Conservation (phyloP, 2,329 filamentous ascomycete genomes). For the Cytospora piceicola region DNA sequence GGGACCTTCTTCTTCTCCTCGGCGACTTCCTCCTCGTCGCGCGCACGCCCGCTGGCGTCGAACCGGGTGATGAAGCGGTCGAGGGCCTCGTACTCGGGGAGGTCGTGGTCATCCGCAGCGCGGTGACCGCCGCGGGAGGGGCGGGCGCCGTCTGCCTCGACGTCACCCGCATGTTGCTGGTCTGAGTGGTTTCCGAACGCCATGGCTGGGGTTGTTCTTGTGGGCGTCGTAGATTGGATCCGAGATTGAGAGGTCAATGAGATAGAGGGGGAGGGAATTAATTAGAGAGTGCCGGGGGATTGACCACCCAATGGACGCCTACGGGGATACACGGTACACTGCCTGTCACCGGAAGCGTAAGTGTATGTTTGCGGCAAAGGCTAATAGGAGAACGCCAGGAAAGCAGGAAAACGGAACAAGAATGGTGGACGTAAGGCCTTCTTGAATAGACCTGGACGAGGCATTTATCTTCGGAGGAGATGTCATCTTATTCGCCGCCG, state of each 20-base stretch:
- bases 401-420: not conserved
- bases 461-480: not conserved
- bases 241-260: not conserved
- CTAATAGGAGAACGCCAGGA: not conserved
- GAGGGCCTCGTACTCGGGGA: conserved; percentile 40
- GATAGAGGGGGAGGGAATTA: not conserved
- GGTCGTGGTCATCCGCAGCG: conserved; percentile 29
- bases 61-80: conserved; percentile 41
- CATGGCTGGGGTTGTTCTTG: conserved; percentile 5
- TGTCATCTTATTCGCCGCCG: not conserved
- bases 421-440: not conserved
- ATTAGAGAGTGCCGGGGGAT: not conserved
- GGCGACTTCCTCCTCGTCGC: conserved; percentile 34
- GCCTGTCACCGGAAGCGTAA: conserved; percentile 1
- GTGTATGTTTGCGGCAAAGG: not conserved
- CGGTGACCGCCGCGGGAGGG: conserved; percentile 10
- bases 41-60: conserved; percentile 39
- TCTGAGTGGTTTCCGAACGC: conserved; percentile 22
- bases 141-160: conserved; percentile 25
- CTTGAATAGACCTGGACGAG: not conserved
- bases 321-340: not conserved
- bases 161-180: conserved; percentile 11
- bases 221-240: not conserved
- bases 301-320: not conserved
- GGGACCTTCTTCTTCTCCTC: conserved; percentile 47